These are phyloP conservation scores for Crithidia thermophila DNA, from an alignment of 208 protist genomes.

Conservation along the genomic window DNA sequence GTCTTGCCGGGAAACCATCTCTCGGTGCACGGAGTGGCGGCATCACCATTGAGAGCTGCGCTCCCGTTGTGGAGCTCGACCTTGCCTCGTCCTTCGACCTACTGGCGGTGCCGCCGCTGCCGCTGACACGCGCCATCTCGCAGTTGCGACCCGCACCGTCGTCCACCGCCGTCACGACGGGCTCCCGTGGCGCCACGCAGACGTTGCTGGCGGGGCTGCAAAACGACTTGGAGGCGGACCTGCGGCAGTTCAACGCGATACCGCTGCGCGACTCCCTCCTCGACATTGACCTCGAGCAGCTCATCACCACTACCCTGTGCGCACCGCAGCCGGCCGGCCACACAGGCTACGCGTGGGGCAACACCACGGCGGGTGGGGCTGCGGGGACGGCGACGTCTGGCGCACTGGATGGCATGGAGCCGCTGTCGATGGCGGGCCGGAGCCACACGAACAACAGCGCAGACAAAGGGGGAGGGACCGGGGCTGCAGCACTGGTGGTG, in stretches of 20 bases:
- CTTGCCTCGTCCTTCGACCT: slow-evolving; percentile 20
- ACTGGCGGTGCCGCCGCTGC: slow-evolving; percentile 21
- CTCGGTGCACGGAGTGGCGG: neutral
- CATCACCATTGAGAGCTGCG: neutral
- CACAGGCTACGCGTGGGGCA: neutral
- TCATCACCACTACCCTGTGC: too few relatives aligned
- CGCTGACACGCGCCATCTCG: slow-evolving; percentile 4
- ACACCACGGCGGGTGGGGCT: neutral
- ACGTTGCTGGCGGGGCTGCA: slow-evolving; percentile 2
- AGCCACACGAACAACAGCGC: neutral
- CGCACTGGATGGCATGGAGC: neutral
- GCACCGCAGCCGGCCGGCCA: too few relatives aligned
- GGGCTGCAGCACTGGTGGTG: neutral
- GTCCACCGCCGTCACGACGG: neutral
- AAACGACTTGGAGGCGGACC: slow-evolving; percentile 8
- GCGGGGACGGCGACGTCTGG: neutral
- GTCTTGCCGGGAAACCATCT: too few relatives aligned
- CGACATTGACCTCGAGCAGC: slow-evolving; percentile 1
- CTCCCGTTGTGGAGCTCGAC: neutral
- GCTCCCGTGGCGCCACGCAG: neutral
- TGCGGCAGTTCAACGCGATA: slow-evolving; percentile 5
- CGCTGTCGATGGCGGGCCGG: neutral
- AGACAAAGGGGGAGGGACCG: neutral
- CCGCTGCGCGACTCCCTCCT: slow-evolving; percentile 6
- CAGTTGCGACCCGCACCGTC: neutral